These are phyloP conservation scores for Aspergillus neoniger DNA, from an alignment of 2,329 filamentous ascomycete genomes.

Conservation along the genomic window DNA sequence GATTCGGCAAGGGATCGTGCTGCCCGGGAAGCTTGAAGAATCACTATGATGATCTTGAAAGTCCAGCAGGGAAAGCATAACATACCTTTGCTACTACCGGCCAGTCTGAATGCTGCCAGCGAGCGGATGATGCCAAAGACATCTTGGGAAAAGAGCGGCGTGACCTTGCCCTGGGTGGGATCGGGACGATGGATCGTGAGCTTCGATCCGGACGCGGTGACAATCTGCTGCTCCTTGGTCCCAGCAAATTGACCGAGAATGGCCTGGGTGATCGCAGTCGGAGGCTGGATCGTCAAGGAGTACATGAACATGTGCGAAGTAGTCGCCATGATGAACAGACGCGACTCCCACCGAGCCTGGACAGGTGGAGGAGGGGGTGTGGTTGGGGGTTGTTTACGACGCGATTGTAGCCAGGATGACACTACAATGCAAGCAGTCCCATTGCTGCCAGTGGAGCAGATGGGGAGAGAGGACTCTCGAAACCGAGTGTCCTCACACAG, in stretches of 20 bases:
- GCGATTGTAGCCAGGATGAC: conserved; percentile 32
- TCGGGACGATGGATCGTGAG: conserved; percentile 86
- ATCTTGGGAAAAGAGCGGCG: conserved; percentile 85
- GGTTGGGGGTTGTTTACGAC: conserved; percentile 21
- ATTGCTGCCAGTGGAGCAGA: conserved; percentile 34
- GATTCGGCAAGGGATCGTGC: conserved; percentile 44
- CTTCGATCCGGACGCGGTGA: conserved; percentile 87
- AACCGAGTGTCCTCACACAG: conserved; percentile 25
- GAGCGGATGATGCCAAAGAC: conserved; percentile 93
- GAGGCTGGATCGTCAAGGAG: conserved; percentile 90
- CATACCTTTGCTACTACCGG: conserved; percentile 95
- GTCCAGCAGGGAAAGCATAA: conserved; percentile 24
- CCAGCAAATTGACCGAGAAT: conserved; percentile 94
- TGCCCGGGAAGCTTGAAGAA: conserved; percentile 63
- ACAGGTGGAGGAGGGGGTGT: conserved; percentile 1
- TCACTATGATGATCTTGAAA: conserved; percentile 67
- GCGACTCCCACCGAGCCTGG: conserved; percentile 23
- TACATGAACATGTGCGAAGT: conserved; percentile 99
- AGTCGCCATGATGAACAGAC: conserved; percentile 74
- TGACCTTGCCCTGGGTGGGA: conserved; percentile 79
- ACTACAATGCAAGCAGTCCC: conserved; percentile 37
- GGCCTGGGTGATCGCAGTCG: conserved; percentile 84
- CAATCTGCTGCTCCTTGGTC: conserved; percentile 96
- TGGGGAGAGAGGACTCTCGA: conserved; percentile 29
- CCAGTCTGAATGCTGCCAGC: conserved; percentile 84